Evolutionary conservation across 768 basidiomycete species (phyloP), one percentile per base, ranked within the genome.

Genomic region (Lyophyllum shimeji): DNA sequence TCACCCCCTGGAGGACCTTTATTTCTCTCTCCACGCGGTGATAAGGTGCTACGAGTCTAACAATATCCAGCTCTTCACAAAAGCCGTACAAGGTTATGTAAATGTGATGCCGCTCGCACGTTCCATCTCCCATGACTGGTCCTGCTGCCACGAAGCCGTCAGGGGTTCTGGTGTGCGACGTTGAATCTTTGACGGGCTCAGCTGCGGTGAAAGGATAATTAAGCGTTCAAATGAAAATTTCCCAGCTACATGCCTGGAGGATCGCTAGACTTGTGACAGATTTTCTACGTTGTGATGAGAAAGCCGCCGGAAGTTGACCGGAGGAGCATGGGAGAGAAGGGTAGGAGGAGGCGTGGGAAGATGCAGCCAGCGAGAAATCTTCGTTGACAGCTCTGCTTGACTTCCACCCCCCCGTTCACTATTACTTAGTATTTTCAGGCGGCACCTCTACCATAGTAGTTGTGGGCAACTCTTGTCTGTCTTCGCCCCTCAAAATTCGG

Each of bases 401-500:
- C 76, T 71, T 52, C 8, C n/a, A n/a, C n/a, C 40, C 70, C 74
- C 73, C 60, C 65, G 64, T 71, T 69, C 65, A 70, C 74, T 74
- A 76, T 75, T 79, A 76, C 77, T 77, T 78, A 78, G 78, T 78
- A 78, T 80, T 76, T 76, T 76, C 77, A 74, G 76, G 77, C 74
- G 74, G 73, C 72, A 70, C 63, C 58, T 70, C 74, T 79, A 79
- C 76, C 71, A 73, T 79, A 78, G 75, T 77, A 77, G 78, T 79
- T 70, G 71, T 77, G 80, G 80, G 75, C 74, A 74, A 61, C 68
- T 69, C 69, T 73, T 72, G 67, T 72, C 71, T 65, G 59, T 68
- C 68, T 65, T 63, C 62, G 60, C 62, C 57, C 57, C 63, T 60
- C 67, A 64, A 44, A 57, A 57, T 65, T 67, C 52, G 50, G 56